A percentile compares a stretch with the other conserved stretches of the same genome.
These are phyloP conservation scores for Chaetomium olivaceum DNA, from an alignment of 2,329 filamentous ascomycete species.

Conservation along the genomic window DNA sequence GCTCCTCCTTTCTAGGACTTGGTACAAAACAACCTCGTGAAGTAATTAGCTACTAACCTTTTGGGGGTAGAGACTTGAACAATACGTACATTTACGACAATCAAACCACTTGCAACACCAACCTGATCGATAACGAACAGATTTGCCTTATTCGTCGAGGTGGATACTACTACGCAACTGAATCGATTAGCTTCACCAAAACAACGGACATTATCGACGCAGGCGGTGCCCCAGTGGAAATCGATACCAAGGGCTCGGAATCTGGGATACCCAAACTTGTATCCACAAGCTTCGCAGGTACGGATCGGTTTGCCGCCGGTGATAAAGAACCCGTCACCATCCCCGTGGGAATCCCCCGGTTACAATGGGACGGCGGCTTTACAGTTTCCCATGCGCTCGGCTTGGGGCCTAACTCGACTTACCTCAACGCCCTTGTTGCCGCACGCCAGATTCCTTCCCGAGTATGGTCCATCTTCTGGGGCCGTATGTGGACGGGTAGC, in stretches of 20 bases:
- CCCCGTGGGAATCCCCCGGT: conserved; percentile 35
- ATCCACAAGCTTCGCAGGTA: conserved; percentile 29
- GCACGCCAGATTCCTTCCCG: conserved; percentile 33
- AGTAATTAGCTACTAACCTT: too few relatives aligned
- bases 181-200: conserved; percentile 24
- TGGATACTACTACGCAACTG: conserved; percentile 25
- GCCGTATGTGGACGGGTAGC: conserved; percentile 36
- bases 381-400: conserved; percentile 36
- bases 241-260: conserved; percentile 16
- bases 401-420: conserved; percentile 37
- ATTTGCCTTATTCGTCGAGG: conserved; percentile 36
- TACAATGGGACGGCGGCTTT: conserved; percentile 35
- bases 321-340: conserved; percentile 12
- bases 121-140: conserved; percentile 31
- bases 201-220: conserved; percentile 19
- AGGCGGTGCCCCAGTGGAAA: conserved; percentile 27
- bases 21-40: too few relatives aligned
- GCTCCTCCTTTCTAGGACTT: too few relatives aligned
- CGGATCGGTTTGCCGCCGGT: conserved; percentile 26
- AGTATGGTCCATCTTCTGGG: conserved; percentile 43
- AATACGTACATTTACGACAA: conserved; percentile 40
- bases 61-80: conserved; percentile 37
- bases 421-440: conserved; percentile 33
- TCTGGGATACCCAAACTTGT: conserved; percentile 32
- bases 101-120: conserved; percentile 33